Conservation (phyloP, 2,329 filamentous ascomycete genomes). For the Beauveria asiatica region DNA sequence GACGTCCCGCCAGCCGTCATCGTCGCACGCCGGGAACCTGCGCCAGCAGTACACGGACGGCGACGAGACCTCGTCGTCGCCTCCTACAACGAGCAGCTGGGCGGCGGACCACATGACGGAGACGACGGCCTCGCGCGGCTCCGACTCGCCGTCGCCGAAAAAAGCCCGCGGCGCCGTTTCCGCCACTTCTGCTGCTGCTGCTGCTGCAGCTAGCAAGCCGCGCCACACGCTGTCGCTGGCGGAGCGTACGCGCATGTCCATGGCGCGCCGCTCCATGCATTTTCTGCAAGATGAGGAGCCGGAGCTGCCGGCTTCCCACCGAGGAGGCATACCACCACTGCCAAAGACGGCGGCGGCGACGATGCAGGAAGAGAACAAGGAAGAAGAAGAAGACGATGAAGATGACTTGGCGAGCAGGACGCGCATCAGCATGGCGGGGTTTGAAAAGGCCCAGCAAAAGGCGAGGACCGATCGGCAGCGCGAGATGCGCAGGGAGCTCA, state of each 20-base stretch:
- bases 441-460: conserved; percentile 51
- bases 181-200: too few relatives aligned
- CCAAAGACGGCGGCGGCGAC: conserved; percentile 8
- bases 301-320: conserved; percentile 15
- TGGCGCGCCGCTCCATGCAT: conserved; percentile 51
- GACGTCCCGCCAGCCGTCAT: conserved; percentile 1
- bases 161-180: conserved; percentile 25
- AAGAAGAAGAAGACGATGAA: conserved; percentile 12
- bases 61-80: background rate
- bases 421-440: conserved; percentile 52
- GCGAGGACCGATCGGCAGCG: conserved; percentile 35
- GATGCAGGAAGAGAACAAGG: conserved; percentile 19
- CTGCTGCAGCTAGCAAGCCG: conserved; percentile 22
- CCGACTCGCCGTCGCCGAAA: conserved; percentile 46
- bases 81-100: background rate
- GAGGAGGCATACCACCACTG: conserved; percentile 8
- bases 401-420: conserved; percentile 47
- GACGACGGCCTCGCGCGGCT: background rate
- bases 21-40: background rate
- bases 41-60: background rate
- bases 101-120: background rate
- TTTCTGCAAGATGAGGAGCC: conserved; percentile 25
- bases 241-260: conserved; percentile 74
- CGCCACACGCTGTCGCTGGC: conserved; percentile 56
- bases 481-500: conserved; percentile 43